Base-by-base conservation (phyloP, 2,329 filamentous ascomycete species). In the Penicillium vulpinum region DNA sequence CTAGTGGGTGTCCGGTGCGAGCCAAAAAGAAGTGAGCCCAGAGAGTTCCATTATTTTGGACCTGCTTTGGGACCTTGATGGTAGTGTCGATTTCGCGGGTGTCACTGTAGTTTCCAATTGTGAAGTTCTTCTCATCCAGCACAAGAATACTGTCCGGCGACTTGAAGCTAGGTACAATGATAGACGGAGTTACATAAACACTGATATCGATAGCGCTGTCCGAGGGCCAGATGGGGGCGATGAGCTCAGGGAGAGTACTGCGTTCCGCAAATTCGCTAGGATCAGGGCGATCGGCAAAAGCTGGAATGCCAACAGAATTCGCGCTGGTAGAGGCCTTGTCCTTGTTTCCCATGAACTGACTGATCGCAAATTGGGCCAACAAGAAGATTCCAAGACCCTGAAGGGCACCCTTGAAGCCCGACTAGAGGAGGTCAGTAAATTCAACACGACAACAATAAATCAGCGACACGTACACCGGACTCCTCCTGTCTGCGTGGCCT, bases 21-120 rank as follows among this genome's bases (percentile, higher is more conserved):
- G 86, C 91, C 59, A 97, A 80, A 68, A 92, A 96, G 75, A 97
- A 95, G 74, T 99, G 94, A 2, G 90, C 93, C 87, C 91, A 97
- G 10, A 99, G 83, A 1, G 93, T 97, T 33, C 91, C 92, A 72
- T 97, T 97, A 64, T 92, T 83, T 80, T 97, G 92, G 0, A 96
- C 92, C 40, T 85, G 81, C 60, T 81, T 80, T 3, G 94, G 93
- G 4, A 97, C 86, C 3, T 81, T 77, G 70, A 99, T 91, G 36
- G 81, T 87, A 7, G 89, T 90, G 64, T 93, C 87, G 56, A 92
- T 83, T 53, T 88, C 82, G 56, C 94, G 85, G 69, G 83, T 88
- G 68, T 97, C 92, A 56, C 86, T 88, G 70, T 82, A 91, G 75
- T 95, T 88, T 59, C 89, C 89, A 54, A 93, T 80, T 49, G 83